Conservation (phyloP, 352 stramenopile genomes). For the Phytophthora niederhauseri region DNA sequence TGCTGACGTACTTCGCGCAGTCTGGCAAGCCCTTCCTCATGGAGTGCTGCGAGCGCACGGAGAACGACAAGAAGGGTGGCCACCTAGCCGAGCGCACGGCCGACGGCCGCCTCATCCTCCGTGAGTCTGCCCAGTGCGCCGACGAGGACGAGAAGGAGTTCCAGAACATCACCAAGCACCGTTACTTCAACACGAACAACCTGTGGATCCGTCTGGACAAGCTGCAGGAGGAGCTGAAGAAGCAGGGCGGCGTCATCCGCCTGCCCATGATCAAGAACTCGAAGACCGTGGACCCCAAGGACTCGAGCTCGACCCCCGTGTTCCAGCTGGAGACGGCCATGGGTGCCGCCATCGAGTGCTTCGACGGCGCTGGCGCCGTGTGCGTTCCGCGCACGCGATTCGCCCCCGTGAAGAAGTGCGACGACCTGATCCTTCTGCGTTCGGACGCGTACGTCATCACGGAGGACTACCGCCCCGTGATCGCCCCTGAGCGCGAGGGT, state of each 20-base stretch:
- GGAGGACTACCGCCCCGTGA: conserved; percentile 94
- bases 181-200: conserved; percentile 93
- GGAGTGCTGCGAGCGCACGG: conserved; percentile 98
- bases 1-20: conserved; percentile 90
- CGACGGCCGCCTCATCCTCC: conserved; percentile 95
- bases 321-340: conserved; percentile 90
- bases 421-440: conserved; percentile 92
- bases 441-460: conserved; percentile 98
- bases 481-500: conserved; percentile 95
- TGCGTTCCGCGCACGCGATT: conserved; percentile 90
- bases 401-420: conserved; percentile 90
- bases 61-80: conserved; percentile 99
- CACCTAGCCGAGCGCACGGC: conserved; percentile 94
- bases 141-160: conserved; percentile 78
- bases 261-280: conserved; percentile 91
- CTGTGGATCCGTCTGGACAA: conserved; percentile 91
- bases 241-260: conserved; percentile 82
- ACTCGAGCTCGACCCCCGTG: conserved; percentile 82
- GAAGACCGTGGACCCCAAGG: conserved; percentile 90
- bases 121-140: conserved; percentile 92
- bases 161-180: conserved; percentile 90
- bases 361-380: conserved; percentile 85
- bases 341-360: conserved; percentile 90
- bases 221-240: conserved; percentile 77
- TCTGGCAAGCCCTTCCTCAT: conserved; percentile 92